Evolutionary conservation across 2,329 filamentous ascomycete species (phyloP).

Genomic region (Neoascochyta sp.): DNA sequence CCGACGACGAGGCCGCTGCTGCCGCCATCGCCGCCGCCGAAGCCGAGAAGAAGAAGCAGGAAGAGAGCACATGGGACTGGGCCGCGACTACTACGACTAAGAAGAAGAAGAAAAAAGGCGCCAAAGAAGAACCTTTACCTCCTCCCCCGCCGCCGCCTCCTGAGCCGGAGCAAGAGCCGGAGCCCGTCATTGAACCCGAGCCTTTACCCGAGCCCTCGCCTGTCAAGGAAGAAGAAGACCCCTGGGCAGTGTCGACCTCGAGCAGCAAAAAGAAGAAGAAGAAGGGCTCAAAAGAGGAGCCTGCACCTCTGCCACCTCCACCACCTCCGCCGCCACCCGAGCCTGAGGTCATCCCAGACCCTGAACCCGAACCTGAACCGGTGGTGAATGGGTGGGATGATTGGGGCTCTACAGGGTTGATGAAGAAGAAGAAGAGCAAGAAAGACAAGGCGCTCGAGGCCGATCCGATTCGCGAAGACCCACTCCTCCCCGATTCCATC

Average conservation of each 20-base stretch:
- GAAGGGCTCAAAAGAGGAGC: slow-evolving; percentile 21
- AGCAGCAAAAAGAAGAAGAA: slow-evolving; percentile 24
- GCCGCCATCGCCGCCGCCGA: slow-evolving; percentile 17
- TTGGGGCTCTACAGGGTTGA: no score
- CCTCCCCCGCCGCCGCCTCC: slow-evolving; percentile 18
- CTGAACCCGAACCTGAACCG: slow-evolving; percentile 25
- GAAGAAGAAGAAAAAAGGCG: slow-evolving; percentile 38
- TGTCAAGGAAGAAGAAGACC: slow-evolving; percentile 30
- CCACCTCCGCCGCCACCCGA: slow-evolving; percentile 17
- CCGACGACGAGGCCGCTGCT: slow-evolving; percentile 25
- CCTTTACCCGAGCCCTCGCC: slow-evolving; percentile 24
- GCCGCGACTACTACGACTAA: slow-evolving; percentile 16
- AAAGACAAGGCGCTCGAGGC: slow-evolving; percentile 26
- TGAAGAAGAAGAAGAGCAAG: slow-evolving; percentile 26
- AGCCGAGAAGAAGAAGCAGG: slow-evolving; percentile 29
- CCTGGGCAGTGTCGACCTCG: slow-evolving; percentile 10
- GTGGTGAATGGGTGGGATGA: no score
- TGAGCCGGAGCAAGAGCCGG: slow-evolving; percentile 20
- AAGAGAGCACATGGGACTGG: slow-evolving; percentile 35
- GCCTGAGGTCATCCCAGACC: slow-evolving; percentile 32
- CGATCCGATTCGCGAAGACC: slow-evolving; percentile 11
- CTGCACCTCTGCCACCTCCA: slow-evolving; percentile 18
- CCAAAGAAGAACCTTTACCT: slow-evolving; percentile 17
- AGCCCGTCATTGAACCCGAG: slow-evolving; percentile 36
- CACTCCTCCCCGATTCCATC: slow-evolving; percentile 11